phyloP scores from a whole-genome alignment of 345 rosid genomes.

The Eucalyptus marginata region DNA sequence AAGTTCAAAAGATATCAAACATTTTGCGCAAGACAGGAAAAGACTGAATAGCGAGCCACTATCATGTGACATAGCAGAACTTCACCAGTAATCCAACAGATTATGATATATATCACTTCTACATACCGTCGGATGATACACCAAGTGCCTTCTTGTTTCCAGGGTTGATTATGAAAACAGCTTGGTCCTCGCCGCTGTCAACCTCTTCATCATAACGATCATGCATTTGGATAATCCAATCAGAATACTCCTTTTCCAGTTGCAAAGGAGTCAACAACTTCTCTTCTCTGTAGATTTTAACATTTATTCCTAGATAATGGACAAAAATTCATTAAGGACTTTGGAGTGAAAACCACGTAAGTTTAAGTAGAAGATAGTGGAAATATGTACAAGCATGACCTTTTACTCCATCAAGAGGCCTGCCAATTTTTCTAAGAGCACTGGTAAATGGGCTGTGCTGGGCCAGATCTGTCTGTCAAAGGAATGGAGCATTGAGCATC shows the following conservation, averaged over 20 bases:
- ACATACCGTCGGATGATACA: conserved; percentile 50
- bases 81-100: background rate
- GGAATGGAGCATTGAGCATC: background rate
- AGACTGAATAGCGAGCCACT: background rate
- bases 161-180: conserved; percentile 22
- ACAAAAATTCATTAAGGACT: background rate
- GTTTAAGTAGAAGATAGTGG: background rate
- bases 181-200: conserved; percentile 42
- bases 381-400: conserved; percentile 8
- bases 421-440: conserved; percentile 48
- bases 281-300: conserved; percentile 23
- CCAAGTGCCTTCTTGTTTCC: conserved; percentile 38
- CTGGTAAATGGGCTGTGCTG: conserved; percentile 36
- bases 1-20: background rate
- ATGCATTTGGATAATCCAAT: conserved; percentile 72
- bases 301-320: conserved; percentile 16
- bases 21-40: background rate
- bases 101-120: background rate
- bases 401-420: conserved; percentile 20
- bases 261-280: conserved; percentile 15
- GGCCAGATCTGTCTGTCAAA: conserved; percentile 60
- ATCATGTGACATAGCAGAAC: background rate
- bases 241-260: conserved; percentile 44
- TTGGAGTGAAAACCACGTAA: background rate
- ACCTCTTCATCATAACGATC: conserved; percentile 45